Evolutionary conservation across 176 grass and related monocot species (phyloP).

Genomic region (Saccharum spontaneum): DNA sequence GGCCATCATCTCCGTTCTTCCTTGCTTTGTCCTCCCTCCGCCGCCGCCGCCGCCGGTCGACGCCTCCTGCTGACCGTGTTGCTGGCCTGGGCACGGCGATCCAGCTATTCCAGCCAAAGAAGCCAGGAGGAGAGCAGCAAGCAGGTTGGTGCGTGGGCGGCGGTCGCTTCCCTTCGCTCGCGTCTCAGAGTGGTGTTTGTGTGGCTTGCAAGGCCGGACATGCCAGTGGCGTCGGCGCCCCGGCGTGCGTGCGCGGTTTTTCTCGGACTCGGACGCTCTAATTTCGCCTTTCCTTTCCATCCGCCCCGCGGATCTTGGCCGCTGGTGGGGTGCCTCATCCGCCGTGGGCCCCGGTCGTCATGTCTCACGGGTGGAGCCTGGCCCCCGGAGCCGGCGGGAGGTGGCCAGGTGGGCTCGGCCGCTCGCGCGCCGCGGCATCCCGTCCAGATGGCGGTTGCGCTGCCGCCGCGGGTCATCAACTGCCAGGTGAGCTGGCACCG

Average conservation of each 20-base stretch:
- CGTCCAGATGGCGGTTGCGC: no score
- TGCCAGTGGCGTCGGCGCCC: background rate
- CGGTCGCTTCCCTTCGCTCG: background rate
- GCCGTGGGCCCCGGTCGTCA: background rate
- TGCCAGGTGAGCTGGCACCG: background rate
- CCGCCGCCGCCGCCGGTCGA: background rate
- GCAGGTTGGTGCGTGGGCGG: background rate
- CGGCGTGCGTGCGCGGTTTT: background rate
- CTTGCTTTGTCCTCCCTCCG: background rate
- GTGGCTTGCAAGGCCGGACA: conserved; percentile 30
- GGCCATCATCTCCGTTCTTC: background rate
- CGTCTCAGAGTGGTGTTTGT: background rate
- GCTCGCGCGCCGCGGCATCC: no score
- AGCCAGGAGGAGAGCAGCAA: background rate
- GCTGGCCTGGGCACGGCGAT: background rate
- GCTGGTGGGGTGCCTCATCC: background rate
- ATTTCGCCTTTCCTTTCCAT: background rate
- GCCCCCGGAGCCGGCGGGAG: background rate
- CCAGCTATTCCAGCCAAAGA: background rate
- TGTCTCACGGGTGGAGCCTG: background rate
- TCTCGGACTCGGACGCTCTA: background rate
- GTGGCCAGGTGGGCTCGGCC: no score
- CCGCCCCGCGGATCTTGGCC: background rate
- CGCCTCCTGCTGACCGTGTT: background rate
- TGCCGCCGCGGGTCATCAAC: background rate